Evolutionary conservation across 176 grass and related monocot genomes (phyloP).

Genomic region (Oryza coarctata): DNA sequence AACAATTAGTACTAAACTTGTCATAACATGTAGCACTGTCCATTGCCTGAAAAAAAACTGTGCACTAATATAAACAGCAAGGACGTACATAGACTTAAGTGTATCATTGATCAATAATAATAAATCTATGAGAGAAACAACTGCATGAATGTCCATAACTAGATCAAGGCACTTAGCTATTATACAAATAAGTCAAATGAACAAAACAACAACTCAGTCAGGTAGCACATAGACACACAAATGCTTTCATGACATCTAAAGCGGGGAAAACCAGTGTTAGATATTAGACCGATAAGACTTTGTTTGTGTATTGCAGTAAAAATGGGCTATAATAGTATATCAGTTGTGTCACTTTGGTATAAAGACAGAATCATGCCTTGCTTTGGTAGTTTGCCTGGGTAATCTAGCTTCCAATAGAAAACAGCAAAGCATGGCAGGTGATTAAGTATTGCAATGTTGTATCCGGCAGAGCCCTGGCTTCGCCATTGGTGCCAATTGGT

Average conservation of each 20-base stretch:
- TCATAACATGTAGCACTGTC: neutral
- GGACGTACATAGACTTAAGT: neutral
- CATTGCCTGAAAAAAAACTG: neutral
- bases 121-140: neutral
- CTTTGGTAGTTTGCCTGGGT: too few relatives aligned
- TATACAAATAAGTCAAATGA: neutral
- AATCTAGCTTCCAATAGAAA: too few relatives aligned
- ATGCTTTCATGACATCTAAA: neutral
- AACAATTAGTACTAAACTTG: neutral
- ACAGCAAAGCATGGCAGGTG: too few relatives aligned
- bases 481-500: neutral
- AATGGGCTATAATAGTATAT: too few relatives aligned
- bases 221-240: neutral
- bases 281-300: too few relatives aligned
- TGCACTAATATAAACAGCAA: neutral
- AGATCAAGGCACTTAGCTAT: neutral
- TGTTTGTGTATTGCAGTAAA: too few relatives aligned
- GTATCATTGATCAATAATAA: neutral
- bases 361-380: too few relatives aligned
- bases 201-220: neutral
- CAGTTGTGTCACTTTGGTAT: too few relatives aligned
- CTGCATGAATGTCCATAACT: neutral
- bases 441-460: too few relatives aligned
- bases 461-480: too few relatives aligned
- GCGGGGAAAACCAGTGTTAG: too few relatives aligned